Conservation (phyloP, 2,329 filamentous ascomycete species). For the Epicoccum nigrum region DNA sequence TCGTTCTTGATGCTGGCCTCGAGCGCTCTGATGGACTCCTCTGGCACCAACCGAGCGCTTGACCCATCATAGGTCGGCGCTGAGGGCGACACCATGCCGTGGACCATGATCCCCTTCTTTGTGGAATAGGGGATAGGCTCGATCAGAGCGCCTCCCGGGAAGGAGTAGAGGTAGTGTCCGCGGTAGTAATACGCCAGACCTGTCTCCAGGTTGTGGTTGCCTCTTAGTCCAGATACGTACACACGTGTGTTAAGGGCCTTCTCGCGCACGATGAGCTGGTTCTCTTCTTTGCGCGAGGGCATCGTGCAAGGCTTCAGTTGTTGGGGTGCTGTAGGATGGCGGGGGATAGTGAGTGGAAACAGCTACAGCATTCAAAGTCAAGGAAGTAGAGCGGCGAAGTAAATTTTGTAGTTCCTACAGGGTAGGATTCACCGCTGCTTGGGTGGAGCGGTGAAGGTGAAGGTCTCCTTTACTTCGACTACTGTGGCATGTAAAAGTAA, state of each 20-base stretch:
- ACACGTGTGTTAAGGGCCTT: slow-evolving; percentile 23
- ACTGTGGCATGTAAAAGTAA: no score
- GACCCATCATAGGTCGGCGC: slow-evolving; percentile 21
- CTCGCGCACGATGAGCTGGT: slow-evolving; percentile 10
- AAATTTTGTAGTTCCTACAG: no score
- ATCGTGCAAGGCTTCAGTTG: no score
- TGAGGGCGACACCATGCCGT: slow-evolving; percentile 6
- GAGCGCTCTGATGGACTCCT: slow-evolving; percentile 23
- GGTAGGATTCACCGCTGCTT: no score
- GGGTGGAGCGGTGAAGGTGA: no score
- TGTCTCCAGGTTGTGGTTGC: slow-evolving; percentile 26
- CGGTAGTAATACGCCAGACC: slow-evolving; percentile 41
- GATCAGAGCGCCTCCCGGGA: slow-evolving; percentile 22
- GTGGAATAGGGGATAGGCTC: slow-evolving; percentile 29
- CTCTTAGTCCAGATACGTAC: slow-evolving; percentile 34
- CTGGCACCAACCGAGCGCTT: neutral
- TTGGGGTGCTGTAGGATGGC: no score
- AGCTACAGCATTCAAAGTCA: no score
- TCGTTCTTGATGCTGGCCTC: slow-evolving; percentile 9
- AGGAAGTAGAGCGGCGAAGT: no score
- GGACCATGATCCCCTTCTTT: slow-evolving; percentile 25
- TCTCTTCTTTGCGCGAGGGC: no score
- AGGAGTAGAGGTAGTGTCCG: slow-evolving; percentile 38
- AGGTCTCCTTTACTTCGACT: no score
- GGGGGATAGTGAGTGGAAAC: no score